Evolutionary conservation across 2,329 filamentous ascomycete species (phyloP).

Genomic region (Trichoderma simmonsii): DNA sequence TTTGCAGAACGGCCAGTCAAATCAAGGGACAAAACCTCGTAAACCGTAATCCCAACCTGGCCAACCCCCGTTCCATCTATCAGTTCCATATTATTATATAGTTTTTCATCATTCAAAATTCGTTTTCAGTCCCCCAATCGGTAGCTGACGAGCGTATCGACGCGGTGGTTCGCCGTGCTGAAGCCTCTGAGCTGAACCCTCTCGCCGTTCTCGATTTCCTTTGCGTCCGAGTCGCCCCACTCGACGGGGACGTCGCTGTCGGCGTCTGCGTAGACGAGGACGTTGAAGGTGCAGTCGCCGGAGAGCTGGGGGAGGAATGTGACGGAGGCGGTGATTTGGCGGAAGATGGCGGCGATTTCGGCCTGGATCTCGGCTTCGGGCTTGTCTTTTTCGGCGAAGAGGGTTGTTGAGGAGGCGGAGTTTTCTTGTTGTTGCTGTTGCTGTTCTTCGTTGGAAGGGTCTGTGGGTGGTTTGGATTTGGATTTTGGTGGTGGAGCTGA

Average conservation of each 20-base stretch:
- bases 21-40: not conserved
- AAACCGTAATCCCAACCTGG: not conserved
- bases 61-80: not conserved
- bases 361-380: conserved; percentile 91
- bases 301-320: conserved; percentile 88
- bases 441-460: conserved; percentile 22
- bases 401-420: conserved; percentile 36
- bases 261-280: conserved; percentile 94
- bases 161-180: conserved; percentile 89
- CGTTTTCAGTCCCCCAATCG: conserved; percentile 49
- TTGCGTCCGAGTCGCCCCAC: conserved; percentile 97
- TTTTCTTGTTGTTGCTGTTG: conserved; percentile 60
- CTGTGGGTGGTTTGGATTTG: conserved; percentile 35
- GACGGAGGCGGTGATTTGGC: conserved; percentile 95
- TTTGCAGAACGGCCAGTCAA: not conserved
- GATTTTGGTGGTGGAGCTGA: conserved; percentile 32
- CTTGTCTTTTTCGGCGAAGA: conserved; percentile 60
- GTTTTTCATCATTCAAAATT: not conserved
- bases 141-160: conserved; percentile 95
- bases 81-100: not conserved
- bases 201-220: conserved; percentile 92
- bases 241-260: conserved; percentile 96
- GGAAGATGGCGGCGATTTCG: conserved; percentile 94
- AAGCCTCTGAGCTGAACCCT: conserved; percentile 94
- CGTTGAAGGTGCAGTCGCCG: conserved; percentile 97